These are phyloP conservation scores for Macrophomina tecta DNA, from an alignment of 2,329 filamentous ascomycete genomes.

Conservation along the genomic window DNA sequence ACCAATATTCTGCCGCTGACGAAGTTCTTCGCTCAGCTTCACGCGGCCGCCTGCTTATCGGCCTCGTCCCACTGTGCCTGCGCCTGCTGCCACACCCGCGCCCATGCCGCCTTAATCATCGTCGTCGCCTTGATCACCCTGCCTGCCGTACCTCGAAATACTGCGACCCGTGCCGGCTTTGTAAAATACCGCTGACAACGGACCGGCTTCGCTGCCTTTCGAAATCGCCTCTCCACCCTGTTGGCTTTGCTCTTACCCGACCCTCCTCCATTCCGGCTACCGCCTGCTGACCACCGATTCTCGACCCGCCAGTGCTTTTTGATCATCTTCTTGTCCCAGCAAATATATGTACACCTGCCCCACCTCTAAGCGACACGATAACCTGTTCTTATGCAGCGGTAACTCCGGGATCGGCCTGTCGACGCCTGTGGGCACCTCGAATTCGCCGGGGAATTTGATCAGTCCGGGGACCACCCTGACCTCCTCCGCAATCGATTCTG, in stretches of 20 bases:
- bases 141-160: conserved; percentile 30
- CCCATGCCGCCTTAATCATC: no score
- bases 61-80: no score
- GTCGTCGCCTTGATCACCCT: no score
- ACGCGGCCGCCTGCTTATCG: no score
- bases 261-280: conserved; percentile 1
- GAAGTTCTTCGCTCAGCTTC: no score
- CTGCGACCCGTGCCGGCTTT: conserved; percentile 25
- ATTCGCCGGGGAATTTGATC: conserved; percentile 3
- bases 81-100: no score
- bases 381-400: neutral
- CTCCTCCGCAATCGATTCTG: neutral
- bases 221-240: conserved; percentile 11
- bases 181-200: conserved; percentile 28
- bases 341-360: conserved; percentile 22
- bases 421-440: no score
- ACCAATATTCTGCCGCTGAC: no score
- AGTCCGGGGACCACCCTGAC: neutral
- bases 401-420: conserved; percentile 9
- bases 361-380: conserved; percentile 26
- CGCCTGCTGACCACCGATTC: conserved; percentile 24
- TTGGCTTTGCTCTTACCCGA: neutral
- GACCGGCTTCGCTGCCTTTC: conserved; percentile 19
- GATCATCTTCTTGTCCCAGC: conserved; percentile 2
- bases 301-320: conserved; percentile 26